A percentile compares a stretch with the other conserved stretches of the same genome.
Conservation (phyloP, 768 basidiomycete genomes). For the Amylocystis lapponica region DNA sequence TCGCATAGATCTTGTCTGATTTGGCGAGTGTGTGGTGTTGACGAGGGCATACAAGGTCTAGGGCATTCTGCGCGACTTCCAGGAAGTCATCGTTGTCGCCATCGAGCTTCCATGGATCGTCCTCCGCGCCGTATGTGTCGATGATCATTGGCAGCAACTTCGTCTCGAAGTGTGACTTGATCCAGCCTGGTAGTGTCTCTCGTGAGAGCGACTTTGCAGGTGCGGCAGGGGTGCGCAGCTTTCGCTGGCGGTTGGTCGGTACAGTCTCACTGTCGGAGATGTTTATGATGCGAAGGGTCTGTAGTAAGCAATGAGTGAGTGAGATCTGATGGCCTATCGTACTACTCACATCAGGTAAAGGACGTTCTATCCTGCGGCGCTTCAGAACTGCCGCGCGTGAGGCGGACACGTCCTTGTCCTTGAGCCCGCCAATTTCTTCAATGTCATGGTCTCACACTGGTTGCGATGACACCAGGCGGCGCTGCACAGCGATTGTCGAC, state of each 20-base stretch:
- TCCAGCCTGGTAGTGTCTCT: neutral
- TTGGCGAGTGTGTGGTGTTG: neutral
- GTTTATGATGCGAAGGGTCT: too few species aligned
- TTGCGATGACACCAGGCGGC: too few species aligned
- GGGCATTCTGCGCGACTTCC: neutral
- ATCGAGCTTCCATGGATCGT: neutral
- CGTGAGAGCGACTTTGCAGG: neutral
- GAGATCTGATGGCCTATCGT: too few species aligned
- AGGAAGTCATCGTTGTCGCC: neutral
- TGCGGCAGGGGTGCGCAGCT: slow-evolving; percentile 2
- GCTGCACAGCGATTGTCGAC: too few species aligned
- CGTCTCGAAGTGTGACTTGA: neutral
- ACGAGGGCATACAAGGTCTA: neutral
- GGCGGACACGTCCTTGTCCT: too few species aligned
- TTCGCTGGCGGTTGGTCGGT: slow-evolving; percentile 15
- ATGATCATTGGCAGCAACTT: neutral
- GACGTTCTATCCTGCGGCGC: too few species aligned
- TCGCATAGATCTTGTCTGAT: neutral
- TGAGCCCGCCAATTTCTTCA: too few species aligned
- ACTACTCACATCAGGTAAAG: too few species aligned
- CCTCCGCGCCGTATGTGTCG: neutral
- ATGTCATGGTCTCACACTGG: too few species aligned
- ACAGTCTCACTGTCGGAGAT: slow-evolving; percentile 17
- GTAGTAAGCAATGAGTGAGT: too few species aligned
- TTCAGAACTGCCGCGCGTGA: too few species aligned